Conservation (phyloP, 768 basidiomycete genomes). For the Leucocoprinus leucothites region DNA sequence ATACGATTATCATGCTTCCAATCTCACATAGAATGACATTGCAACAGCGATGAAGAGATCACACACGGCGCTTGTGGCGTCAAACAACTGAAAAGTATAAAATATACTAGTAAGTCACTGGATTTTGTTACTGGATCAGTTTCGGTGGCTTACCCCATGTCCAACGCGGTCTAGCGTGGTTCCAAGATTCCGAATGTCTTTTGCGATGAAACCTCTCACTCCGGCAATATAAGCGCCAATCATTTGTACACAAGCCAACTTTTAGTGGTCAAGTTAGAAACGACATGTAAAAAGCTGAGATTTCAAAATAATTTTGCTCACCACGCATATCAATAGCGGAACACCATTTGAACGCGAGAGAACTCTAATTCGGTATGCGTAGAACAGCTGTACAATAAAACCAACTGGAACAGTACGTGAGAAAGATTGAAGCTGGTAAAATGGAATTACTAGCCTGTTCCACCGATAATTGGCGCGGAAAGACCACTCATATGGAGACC, state of each 20-base stretch:
- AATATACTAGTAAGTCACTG: neutral
- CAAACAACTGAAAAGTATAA: conserved; percentile 18
- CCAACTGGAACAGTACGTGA: conserved; percentile 18
- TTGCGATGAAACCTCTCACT: neutral
- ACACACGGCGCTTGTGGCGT: conserved; percentile 17
- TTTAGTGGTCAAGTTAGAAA: neutral
- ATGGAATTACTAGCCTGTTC: conserved; percentile 20
- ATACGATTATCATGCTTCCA: too few species aligned
- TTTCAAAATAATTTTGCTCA: too few species aligned
- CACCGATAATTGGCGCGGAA: conserved; percentile 27
- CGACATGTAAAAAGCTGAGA: too few species aligned
- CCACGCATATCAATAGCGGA: conserved; percentile 5
- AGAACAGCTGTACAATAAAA: conserved; percentile 28
- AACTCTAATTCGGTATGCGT: conserved; percentile 28
- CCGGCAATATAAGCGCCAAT: neutral
- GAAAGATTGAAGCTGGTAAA: too few species aligned
- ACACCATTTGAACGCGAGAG: conserved; percentile 19
- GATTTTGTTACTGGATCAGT: too few species aligned
- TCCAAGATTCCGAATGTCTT: neutral
- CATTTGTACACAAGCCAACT: neutral
- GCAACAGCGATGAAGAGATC: conserved; percentile 21
- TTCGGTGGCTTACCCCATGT: neutral
- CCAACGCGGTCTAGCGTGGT: neutral
- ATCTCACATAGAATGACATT: conserved; percentile 20
- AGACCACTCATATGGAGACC: conserved; percentile 23